Evolutionary conservation across 2,329 filamentous ascomycete genomes (phyloP).

Genomic region (Phaeophleospora eucalypticola): DNA sequence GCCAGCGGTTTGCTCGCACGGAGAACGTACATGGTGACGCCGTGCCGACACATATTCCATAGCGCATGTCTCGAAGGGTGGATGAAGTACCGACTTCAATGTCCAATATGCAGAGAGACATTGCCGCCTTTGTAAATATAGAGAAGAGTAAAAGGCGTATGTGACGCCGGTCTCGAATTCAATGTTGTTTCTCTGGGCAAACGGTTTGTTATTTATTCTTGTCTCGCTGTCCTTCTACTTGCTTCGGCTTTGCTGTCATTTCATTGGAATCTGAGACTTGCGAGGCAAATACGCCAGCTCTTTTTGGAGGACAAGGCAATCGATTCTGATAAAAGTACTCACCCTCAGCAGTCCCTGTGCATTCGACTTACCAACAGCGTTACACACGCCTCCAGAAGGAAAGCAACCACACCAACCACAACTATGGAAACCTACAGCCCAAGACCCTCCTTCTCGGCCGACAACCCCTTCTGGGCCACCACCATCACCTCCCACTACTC

Average conservation of each 20-base stretch:
- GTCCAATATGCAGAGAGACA: constrained; percentile 89
- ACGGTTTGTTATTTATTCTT: background rate
- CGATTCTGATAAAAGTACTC: background rate
- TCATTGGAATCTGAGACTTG: background rate
- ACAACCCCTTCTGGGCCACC: too few species aligned
- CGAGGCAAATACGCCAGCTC: background rate
- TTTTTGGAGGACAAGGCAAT: background rate
- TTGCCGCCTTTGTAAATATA: constrained; percentile 67
- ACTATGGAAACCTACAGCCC: too few species aligned
- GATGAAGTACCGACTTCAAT: constrained; percentile 91
- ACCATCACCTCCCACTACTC: too few species aligned
- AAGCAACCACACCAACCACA: too few species aligned
- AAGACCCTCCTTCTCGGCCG: too few species aligned
- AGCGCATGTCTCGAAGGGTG: constrained; percentile 87
- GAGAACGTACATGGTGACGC: constrained; percentile 92
- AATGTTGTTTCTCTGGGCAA: background rate
- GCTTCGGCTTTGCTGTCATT: background rate
- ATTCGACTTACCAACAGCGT: too few species aligned
- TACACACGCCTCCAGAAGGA: too few species aligned
- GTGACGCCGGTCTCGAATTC: too few species aligned
- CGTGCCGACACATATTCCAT: constrained; percentile 94
- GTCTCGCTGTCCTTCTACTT: background rate
- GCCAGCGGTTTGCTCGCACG: constrained; percentile 66
- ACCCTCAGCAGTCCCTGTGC: too few species aligned
- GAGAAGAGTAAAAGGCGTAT: background rate